phyloP scores from a whole-genome alignment of 768 basidiomycete genomes.

The Pleurotus djamor region DNA sequence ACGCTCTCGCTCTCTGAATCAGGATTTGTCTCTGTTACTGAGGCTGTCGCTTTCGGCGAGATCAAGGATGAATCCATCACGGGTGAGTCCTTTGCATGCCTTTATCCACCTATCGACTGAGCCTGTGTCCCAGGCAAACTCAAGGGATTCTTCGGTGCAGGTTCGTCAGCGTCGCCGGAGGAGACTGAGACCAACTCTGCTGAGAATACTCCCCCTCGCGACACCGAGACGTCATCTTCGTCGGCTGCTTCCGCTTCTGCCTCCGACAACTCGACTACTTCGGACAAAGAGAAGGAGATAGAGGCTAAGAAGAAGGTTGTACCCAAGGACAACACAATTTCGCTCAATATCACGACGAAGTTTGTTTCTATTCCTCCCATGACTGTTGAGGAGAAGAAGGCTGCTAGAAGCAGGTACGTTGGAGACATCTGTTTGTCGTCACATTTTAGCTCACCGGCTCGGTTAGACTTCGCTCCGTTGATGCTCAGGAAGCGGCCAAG shows the following conservation, averaged over 20 bases:
- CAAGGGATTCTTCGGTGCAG: conserved; percentile 81
- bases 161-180: conserved; percentile 38
- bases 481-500: conserved; percentile 75
- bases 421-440: conserved; percentile 4
- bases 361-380: conserved; percentile 74
- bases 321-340: conserved; percentile 61
- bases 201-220: conserved; percentile 42
- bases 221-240: conserved; percentile 25
- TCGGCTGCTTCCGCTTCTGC: conserved; percentile 20
- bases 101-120: conserved; percentile 5
- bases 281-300: conserved; percentile 22
- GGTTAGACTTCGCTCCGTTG: conserved; percentile 73
- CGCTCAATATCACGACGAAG: conserved; percentile 59
- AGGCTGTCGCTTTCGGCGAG: conserved; percentile 78
- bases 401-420: conserved; percentile 70
- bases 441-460: conserved; percentile 1
- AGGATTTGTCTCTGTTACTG: conserved; percentile 78
- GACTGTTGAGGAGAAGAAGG: conserved; percentile 73
- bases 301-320: conserved; percentile 29
- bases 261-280: conserved; percentile 25
- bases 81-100: conserved; percentile 37
- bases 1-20: conserved; percentile 83
- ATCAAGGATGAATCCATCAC: conserved; percentile 78
- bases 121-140: conserved; percentile 60
- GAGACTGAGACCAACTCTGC: conserved; percentile 36